These are phyloP conservation scores for Ochetophila trinervis DNA, from an alignment of 306 rosid genomes.

Conservation along the genomic window DNA sequence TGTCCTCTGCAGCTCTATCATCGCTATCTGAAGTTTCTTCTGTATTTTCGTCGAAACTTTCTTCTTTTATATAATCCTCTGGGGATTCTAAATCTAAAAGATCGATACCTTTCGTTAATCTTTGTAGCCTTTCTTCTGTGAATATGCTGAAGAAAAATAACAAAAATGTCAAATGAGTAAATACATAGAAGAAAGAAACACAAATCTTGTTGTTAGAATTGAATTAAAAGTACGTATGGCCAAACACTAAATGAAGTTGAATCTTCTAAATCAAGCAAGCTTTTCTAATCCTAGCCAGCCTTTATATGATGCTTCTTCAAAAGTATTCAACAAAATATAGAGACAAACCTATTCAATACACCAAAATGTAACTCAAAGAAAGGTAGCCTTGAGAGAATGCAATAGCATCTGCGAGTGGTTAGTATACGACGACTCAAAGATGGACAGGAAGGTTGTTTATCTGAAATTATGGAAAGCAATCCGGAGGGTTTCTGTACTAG, in stretches of 20 bases:
- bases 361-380: conserved; percentile 93
- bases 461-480: conserved; percentile 67
- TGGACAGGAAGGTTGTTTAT: conserved; percentile 48
- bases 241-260: background rate
- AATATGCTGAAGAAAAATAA: conserved; percentile 71
- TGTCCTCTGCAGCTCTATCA: conserved; percentile 39
- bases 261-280: no score
- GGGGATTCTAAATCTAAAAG: conserved; percentile 52
- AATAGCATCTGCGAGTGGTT: conserved; percentile 91
- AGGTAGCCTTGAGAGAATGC: conserved; percentile 92
- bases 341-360: conserved; percentile 71
- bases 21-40: conserved; percentile 43
- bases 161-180: conserved; percentile 30
- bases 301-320: background rate
- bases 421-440: conserved; percentile 75
- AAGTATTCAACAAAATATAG: background rate
- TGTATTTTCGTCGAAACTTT: conserved; percentile 41
- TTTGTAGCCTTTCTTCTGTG: conserved; percentile 90
- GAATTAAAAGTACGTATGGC: background rate
- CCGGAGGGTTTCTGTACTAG: conserved; percentile 88
- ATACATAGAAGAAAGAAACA: conserved; percentile 5
- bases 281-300: no score
- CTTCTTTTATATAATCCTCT: conserved; percentile 37
- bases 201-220: no score
- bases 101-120: conserved; percentile 63